These are phyloP conservation scores for Nitzschia palea DNA, from an alignment of 108 stramenopile species.

Conservation along the genomic window DNA sequence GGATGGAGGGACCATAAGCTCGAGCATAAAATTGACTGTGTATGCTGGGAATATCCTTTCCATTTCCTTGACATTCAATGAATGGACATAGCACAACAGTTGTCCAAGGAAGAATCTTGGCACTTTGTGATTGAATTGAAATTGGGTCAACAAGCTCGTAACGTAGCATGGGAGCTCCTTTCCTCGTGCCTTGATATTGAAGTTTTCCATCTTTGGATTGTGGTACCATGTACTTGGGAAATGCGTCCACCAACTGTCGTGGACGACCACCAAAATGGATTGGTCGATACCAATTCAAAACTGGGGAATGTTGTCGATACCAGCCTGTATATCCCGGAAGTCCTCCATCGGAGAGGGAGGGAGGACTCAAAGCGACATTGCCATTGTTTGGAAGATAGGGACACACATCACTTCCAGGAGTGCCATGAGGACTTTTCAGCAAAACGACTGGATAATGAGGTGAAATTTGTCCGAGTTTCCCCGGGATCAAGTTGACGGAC, in stretches of 20 bases:
- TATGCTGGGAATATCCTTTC: background rate
- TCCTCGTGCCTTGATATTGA: no score
- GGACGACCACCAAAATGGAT: background rate
- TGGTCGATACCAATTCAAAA: background rate
- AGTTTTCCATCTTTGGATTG: background rate
- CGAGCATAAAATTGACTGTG: background rate
- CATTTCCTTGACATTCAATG: background rate
- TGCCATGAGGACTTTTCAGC: background rate
- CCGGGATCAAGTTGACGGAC: no score
- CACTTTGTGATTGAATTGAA: no score
- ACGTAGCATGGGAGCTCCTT: no score
- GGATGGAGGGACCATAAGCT: background rate
- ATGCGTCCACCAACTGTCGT: background rate
- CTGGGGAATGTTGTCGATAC: background rate
- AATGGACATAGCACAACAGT: background rate
- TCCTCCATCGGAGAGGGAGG: no score
- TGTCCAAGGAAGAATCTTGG: constrained; percentile 1
- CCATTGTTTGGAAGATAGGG: background rate
- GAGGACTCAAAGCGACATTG: no score
- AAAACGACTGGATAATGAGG: background rate
- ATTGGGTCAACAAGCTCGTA: no score
- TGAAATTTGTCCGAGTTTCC: no score
- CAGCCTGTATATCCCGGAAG: background rate
- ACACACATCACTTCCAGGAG: background rate
- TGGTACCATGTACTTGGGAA: background rate